These are phyloP conservation scores for Aspergillus spinulosporus DNA, from an alignment of 2,329 filamentous ascomycete genomes.

Conservation along the genomic window DNA sequence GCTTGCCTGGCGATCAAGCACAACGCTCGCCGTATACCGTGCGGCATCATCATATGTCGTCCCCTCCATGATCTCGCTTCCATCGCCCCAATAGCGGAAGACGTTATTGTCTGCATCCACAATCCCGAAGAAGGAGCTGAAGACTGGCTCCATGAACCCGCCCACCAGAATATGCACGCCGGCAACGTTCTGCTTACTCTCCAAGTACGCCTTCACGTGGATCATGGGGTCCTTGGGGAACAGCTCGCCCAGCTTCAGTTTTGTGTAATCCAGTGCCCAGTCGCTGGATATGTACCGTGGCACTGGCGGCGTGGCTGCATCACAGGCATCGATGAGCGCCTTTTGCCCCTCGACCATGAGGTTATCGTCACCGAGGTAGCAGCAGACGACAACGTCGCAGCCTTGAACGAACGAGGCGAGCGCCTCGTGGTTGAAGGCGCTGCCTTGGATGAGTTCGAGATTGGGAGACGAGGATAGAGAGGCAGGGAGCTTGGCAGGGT, in stretches of 20 bases:
- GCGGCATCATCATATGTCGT: slow-evolving; percentile 43
- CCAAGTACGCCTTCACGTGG: slow-evolving; percentile 41
- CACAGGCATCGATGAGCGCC: slow-evolving; percentile 44
- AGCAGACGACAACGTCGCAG: slow-evolving; percentile 43
- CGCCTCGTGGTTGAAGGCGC: slow-evolving; percentile 25
- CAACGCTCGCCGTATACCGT: slow-evolving; percentile 37
- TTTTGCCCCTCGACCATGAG: slow-evolving; percentile 48
- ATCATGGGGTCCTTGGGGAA: slow-evolving; percentile 46
- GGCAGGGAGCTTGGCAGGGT: slow-evolving; percentile 27
- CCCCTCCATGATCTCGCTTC: slow-evolving; percentile 40
- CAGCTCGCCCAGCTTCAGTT: slow-evolving; percentile 39
- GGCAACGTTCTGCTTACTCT: slow-evolving; percentile 36
- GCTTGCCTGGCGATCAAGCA: slow-evolving; percentile 23
- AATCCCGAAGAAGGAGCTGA: slow-evolving; percentile 28
- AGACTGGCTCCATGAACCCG: slow-evolving; percentile 39
- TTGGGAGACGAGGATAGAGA: slow-evolving; percentile 13
- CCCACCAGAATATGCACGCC: slow-evolving; percentile 46
- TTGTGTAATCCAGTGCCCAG: slow-evolving; percentile 44
- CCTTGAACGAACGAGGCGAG: slow-evolving; percentile 30
- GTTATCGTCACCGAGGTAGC: slow-evolving; percentile 41
- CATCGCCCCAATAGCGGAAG: slow-evolving; percentile 39
- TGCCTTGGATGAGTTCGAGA: slow-evolving; percentile 28
- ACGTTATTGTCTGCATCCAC: slow-evolving; percentile 26
- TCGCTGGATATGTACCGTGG: slow-evolving; percentile 46
- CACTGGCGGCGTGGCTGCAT: slow-evolving; percentile 28